Evolutionary conservation across 495 filamentous ascomycete species (phyloP), one percentile per base, ranked within the genome.

Genomic region (Penicillium pulvis): DNA sequence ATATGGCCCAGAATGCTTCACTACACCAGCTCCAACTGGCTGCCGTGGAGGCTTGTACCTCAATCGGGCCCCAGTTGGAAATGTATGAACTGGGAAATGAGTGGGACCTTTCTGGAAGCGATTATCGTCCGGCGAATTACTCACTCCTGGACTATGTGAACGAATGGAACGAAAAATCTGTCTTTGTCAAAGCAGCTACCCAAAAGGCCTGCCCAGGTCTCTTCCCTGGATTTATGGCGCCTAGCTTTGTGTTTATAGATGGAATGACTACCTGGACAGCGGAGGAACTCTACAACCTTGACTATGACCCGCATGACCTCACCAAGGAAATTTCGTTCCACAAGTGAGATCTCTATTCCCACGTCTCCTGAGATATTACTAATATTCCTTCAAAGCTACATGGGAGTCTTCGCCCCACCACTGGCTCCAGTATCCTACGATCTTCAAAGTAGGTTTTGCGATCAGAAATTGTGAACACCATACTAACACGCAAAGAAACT

Each of bases 41-140:
- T 28, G 51, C 61, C 10, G 16, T 46, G 1, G 57, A 47, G 16
- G 63, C 60, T 4, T 66, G 60, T 31, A 51, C 28, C 2, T 33
- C 57, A 0, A 53, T 66, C 28, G 60, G 64, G 7, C 17, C 50
- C 9, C 47, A 58, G 5, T 30, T 66, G 17, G 45, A 58, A 2
- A 58, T 60, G 0, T 63, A 45, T 4, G 64, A 66, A 23, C 11
- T 66, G 10, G 64, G 64, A 6, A 66, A 66, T 26, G 64, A 66
- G 26, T 56, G 44, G 31, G 58, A 66, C 42, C 54, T 56, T 45
- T 53, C 51, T 4, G 45, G 51, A 6, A 35, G 24, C 0, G 42
- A 51, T 3, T 66, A 63, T 23, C 55, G 60, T 3, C 31, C 56
- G 0, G 48, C 46, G 3, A 66, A 63, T 11, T 63, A 60, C 28